A percentile compares a stretch with the other conserved stretches of the same genome.
Evolutionary conservation across 345 rosid species (phyloP).

Genomic region (Aquilaria malaccensis): DNA sequence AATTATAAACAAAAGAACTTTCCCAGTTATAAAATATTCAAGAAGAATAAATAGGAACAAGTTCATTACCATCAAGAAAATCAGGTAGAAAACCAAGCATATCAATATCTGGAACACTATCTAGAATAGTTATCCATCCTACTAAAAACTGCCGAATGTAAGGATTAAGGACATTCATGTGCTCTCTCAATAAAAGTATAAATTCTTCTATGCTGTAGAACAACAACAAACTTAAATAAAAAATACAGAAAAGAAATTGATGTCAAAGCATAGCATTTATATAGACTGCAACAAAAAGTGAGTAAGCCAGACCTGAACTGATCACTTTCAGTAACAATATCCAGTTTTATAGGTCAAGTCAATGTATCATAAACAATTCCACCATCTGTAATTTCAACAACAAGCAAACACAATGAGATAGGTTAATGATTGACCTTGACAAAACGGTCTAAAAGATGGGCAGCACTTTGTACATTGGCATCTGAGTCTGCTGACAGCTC

Average conservation of each 20-base stretch:
- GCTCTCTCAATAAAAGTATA: constrained; percentile 90
- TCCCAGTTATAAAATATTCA: too few relatives aligned
- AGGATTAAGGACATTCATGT: constrained; percentile 93
- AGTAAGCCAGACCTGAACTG: constrained; percentile 75
- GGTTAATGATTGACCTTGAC: constrained; percentile 55
- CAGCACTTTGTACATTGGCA: constrained; percentile 98
- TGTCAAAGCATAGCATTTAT: background rate
- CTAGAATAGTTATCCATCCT: constrained; percentile 99
- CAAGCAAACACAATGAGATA: constrained; percentile 1
- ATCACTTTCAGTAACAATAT: constrained; percentile 98
- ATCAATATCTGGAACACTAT: constrained; percentile 99
- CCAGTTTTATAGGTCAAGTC: constrained; percentile 52
- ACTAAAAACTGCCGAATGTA: constrained; percentile 97
- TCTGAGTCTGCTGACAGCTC: constrained; percentile 96
- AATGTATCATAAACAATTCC: constrained; percentile 8
- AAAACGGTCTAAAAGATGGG: constrained; percentile 95
- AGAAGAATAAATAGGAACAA: background rate
- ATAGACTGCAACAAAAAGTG: constrained; percentile 6
- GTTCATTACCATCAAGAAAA: constrained; percentile 89
- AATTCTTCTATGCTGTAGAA: constrained; percentile 92
- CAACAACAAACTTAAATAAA: constrained; percentile 12
- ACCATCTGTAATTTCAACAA: background rate
- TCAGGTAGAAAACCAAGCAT: constrained; percentile 99
- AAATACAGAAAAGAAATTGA: constrained; percentile 13
- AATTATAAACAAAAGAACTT: too few relatives aligned